phyloP scores from a whole-genome alignment of 108 stramenopile species.

The Cylindrotheca fusiformis region DNA sequence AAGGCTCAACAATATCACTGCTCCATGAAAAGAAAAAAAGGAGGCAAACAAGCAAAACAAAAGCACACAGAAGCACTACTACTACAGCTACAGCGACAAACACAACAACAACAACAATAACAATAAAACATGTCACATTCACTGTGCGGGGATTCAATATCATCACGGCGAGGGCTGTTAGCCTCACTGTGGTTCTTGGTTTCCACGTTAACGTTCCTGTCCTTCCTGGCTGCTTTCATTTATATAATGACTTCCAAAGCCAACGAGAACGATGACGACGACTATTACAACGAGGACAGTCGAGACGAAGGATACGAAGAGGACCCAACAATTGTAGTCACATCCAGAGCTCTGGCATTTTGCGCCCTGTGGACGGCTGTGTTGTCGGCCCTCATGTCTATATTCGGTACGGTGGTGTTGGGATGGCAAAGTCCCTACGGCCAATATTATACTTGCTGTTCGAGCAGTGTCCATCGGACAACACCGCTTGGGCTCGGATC shows the following conservation, averaged over 20 bases:
- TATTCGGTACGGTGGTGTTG: conserved; percentile 78
- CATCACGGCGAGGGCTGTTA: conserved; percentile 60
- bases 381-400: conserved; percentile 56
- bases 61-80: no score
- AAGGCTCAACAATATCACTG: no score
- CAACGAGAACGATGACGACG: conserved; percentile 11
- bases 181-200: conserved; percentile 79
- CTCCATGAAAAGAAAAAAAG: no score
- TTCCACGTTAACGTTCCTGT: conserved; percentile 51
- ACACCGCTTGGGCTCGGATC: conserved; percentile 78
- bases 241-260: conserved; percentile 48
- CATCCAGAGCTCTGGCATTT: conserved; percentile 80
- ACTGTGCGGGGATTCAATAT: conserved; percentile 16
- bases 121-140: no score
- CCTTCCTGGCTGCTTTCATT: conserved; percentile 66
- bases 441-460: conserved; percentile 76
- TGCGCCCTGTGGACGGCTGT: conserved; percentile 82
- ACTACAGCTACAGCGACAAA: no score
- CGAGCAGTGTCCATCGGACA: conserved; percentile 69
- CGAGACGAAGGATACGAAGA: conserved; percentile 22
- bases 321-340: conserved; percentile 56
- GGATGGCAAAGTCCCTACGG: conserved; percentile 73
- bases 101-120: no score
- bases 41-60: no score
- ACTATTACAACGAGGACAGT: conserved; percentile 27